phyloP scores from a whole-genome alignment of 2,329 filamentous ascomycete genomes.

The Colletotrichum endophyticum region DNA sequence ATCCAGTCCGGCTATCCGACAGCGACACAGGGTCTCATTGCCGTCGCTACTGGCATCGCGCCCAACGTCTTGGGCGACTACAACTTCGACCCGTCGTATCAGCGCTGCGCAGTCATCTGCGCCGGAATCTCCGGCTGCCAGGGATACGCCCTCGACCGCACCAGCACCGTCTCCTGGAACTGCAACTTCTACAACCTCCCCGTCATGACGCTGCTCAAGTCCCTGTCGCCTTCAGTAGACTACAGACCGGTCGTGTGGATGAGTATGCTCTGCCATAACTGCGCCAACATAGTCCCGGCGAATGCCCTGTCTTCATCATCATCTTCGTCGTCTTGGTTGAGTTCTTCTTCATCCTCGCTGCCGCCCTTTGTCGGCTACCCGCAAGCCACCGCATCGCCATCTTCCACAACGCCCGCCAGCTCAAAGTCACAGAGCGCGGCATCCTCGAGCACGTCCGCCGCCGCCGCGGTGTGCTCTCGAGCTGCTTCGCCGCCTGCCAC shows the following conservation, averaged over 20 bases:
- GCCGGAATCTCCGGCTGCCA: not conserved
- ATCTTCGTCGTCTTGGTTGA: not conserved
- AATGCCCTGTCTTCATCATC: not conserved
- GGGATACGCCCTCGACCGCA: slow-evolving; percentile 6
- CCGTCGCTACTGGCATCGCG: not conserved
- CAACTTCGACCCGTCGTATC: slow-evolving; percentile 4
- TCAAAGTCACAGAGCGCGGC: not conserved
- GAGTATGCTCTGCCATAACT: slow-evolving; percentile 1
- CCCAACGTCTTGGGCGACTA: not conserved
- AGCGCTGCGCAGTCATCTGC: not conserved
- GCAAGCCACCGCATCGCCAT: not conserved
- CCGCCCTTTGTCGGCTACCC: not conserved
- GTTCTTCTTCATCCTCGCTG: not conserved
- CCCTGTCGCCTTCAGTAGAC: not conserved
- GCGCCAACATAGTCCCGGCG: not conserved
- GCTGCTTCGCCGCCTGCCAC: not conserved
- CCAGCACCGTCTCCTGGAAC: not conserved
- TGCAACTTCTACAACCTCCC: not conserved
- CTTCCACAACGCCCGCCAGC: not conserved
- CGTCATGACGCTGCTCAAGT: not conserved
- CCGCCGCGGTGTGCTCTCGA: not conserved
- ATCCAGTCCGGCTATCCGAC: not conserved
- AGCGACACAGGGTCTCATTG: not conserved
- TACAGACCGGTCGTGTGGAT: not conserved
- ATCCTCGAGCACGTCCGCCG: not conserved